A percentile compares a stretch with the other conserved stretches of the same genome.
These are phyloP conservation scores for Lentinula lateritia DNA, from an alignment of 768 basidiomycete species.

Conservation along the genomic window DNA sequence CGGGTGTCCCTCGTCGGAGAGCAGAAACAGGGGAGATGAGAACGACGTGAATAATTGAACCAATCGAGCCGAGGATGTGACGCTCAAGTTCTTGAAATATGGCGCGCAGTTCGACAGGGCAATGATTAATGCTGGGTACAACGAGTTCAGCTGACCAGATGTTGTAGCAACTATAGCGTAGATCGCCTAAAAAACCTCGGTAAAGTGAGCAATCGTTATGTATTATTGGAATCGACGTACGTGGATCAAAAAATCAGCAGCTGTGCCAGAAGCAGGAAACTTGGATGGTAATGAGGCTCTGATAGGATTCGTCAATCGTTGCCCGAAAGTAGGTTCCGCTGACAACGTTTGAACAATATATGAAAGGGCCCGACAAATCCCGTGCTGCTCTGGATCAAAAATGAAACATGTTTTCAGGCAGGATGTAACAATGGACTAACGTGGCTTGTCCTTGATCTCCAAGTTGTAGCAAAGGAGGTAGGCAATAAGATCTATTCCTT, in stretches of 20 bases:
- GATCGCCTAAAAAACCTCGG: conserved; percentile 51
- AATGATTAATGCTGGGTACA: conserved; percentile 92
- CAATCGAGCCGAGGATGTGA: conserved; percentile 77
- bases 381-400: conserved; percentile 69
- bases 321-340: conserved; percentile 74
- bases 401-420: background rate
- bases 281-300: conserved; percentile 67
- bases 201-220: conserved; percentile 6
- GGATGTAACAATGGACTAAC: conserved; percentile 36
- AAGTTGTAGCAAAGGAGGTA: conserved; percentile 78
- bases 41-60: conserved; percentile 90
- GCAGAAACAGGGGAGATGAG: conserved; percentile 80
- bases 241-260: conserved; percentile 84
- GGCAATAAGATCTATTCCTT: conserved; percentile 68
- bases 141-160: conserved; percentile 69
- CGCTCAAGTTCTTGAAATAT: conserved; percentile 74
- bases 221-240: conserved; percentile 35
- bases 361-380: conserved; percentile 81
- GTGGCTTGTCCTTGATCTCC: conserved; percentile 91
- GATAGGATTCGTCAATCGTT: conserved; percentile 59
- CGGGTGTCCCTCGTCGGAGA: conserved; percentile 95
- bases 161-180: conserved; percentile 90
- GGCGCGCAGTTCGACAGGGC: conserved; percentile 86
- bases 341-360: conserved; percentile 92
- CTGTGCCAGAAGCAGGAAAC: conserved; percentile 68